Conservation (phyloP, 495 filamentous ascomycete species). For the Xylaria telfairii region DNA sequence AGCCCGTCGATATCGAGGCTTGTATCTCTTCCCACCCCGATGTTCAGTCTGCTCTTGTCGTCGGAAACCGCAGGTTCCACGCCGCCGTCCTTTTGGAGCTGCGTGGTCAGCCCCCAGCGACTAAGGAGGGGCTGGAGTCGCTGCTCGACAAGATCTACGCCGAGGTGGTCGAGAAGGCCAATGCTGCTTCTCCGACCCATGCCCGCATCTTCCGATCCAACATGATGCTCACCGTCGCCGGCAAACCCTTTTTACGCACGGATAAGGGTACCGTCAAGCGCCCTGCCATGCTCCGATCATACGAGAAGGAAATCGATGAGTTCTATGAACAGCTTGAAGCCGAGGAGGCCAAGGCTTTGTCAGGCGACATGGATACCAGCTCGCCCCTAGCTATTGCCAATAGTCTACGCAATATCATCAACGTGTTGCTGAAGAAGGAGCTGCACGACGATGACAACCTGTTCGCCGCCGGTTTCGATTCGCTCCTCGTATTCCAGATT, state of each 20-base stretch:
- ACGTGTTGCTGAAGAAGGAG: conserved; percentile 23
- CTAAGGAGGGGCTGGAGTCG: conserved; percentile 23
- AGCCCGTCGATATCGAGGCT: conserved; percentile 54
- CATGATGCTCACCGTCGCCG: conserved; percentile 43
- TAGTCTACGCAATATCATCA: conserved; percentile 21
- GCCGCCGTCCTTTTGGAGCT: conserved; percentile 50
- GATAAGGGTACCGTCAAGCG: conserved; percentile 57
- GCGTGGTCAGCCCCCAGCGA: not conserved
- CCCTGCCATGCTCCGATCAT: conserved; percentile 45
- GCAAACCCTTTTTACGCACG: conserved; percentile 50
- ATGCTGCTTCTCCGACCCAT: conserved; percentile 37
- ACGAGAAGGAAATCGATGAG: conserved; percentile 50
- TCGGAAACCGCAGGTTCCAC: conserved; percentile 48
- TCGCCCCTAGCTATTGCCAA: conserved; percentile 23
- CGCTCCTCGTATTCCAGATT: conserved; percentile 42
- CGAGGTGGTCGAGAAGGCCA: conserved; percentile 37
- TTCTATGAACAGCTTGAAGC: conserved; percentile 40
- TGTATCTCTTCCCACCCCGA: conserved; percentile 41
- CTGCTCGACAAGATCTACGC: conserved; percentile 36
- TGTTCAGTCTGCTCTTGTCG: conserved; percentile 27
- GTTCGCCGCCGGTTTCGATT: conserved; percentile 53
- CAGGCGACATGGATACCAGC: conserved; percentile 19
- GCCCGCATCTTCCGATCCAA: conserved; percentile 31
- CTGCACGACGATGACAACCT: conserved; percentile 40
- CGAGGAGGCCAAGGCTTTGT: conserved; percentile 29